Base-by-base conservation (phyloP, 768 basidiomycete species). In the Tephrocybe sp. region DNA sequence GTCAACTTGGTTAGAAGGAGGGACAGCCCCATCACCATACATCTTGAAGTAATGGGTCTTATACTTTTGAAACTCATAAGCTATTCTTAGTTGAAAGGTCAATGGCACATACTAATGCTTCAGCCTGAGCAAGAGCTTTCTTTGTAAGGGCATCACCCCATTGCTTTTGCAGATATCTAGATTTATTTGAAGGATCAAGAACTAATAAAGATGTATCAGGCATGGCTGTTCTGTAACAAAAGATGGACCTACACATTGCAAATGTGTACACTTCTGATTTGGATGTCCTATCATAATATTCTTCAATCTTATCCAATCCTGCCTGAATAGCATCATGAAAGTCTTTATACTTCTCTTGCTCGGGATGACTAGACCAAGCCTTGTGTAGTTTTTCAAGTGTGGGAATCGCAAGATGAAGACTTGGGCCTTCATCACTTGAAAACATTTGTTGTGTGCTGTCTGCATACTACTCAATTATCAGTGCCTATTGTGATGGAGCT, bases 341-440 rank as follows among this genome's bases (percentile, higher is more conserved):
- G 13, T 37, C 11, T 5, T 15, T 16, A 37, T 37, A 37, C 16
- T 21, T 12, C 11, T 8, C 16, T 4, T 5, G 4, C 9, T 21
- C 36, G n/a, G 5, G 5, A 5, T 19, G n/a, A 9, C 21, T 37
- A 18, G 36, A 18, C 36, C 36, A 37, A 16, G 7, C 36, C n/a
- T 16, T 19, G 21, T 37, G 36, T 18, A 37, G 21, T 16, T 15
- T 19, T 18, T 37, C 36, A 9, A 37, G 16, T 18, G 36, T n/a
- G n/a, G 42, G 42, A 18, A 43, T 43, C 1, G 27, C 42, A 19
- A 30, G 12, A 22, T 43, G 25, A 3, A 43, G 22, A 2, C 26
- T 43, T 32, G 42, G 42, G 11, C n/a, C 27, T 28, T 43, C 12
- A 43, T 43, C 42, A 16, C 26, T 43, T 18, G 42, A 43, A 19